Percentiles rank a stretch among this genome's conserved stretches.
phyloP scores from a whole-genome alignment of 169 alveolate species.

The Sarcocystis neurona region DNA sequence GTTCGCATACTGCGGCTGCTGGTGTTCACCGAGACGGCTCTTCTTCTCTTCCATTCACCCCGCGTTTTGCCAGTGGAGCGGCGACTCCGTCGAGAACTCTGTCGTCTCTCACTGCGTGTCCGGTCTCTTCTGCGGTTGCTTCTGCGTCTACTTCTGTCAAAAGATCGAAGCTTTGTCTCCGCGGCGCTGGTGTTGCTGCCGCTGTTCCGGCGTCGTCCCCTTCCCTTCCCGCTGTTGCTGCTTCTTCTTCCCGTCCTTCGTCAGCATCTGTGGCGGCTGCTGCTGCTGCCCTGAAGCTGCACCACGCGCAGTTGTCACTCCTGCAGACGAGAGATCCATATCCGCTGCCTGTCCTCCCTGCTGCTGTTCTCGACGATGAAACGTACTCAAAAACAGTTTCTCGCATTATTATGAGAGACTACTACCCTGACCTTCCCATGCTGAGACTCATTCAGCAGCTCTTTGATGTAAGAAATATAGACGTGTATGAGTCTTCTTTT shows the following conservation, averaged over 20 bases:
- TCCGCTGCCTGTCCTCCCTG: neutral
- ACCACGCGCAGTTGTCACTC: constrained; percentile 42
- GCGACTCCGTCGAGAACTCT: too few species aligned
- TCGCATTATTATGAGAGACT: constrained; percentile 16
- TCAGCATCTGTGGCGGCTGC: constrained; percentile 21
- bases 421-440: constrained; percentile 59
- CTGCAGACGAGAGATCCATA: neutral
- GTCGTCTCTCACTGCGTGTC: too few species aligned
- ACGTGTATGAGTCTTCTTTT: too few species aligned
- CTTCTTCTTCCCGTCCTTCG: neutral
- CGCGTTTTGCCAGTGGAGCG: too few species aligned
- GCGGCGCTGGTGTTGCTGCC: too few species aligned
- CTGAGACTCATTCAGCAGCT: constrained; percentile 52
- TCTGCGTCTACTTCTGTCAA: too few species aligned
- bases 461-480: constrained; percentile 33
- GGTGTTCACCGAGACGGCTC: too few species aligned
- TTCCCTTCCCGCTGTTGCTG: constrained; percentile 9
- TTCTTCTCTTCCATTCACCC: too few species aligned
- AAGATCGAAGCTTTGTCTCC: too few species aligned
- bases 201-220: too few species aligned
- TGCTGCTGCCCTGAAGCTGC: constrained; percentile 21
- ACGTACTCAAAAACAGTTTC: constrained; percentile 24
- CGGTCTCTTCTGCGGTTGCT: too few species aligned
- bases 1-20: too few species aligned
- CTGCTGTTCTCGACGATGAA: constrained; percentile 2